Base-by-base conservation (phyloP, 306 rosid species). In the Datisca glomerata region DNA sequence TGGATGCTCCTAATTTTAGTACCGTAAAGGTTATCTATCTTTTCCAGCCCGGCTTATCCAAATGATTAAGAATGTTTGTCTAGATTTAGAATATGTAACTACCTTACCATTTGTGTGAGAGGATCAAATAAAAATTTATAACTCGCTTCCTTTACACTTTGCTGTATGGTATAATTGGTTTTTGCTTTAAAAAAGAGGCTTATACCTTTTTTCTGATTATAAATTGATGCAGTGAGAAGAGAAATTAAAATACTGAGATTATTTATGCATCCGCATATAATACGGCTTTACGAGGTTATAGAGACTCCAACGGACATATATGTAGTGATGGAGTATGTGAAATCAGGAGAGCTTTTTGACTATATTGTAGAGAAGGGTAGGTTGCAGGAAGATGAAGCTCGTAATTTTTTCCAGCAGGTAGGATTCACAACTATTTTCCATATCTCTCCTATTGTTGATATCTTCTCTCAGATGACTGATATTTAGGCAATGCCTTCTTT, bases 361-460 rank as follows among this genome's bases (percentile, higher is more conserved):
- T 89, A 89, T 66, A 77, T 89, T 38, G 95, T 84, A 33, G 93
- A 77, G 60, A 89, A 84, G 76, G 95, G 98, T 47, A 72, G 93
- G 73, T 54, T 89, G 73, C 95, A 80, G 57, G 98, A 89, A 68
- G 95, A 89, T 54, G 98, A 89, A 66, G 98, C 93, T 31, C 98
- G 95, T 33, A 81, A 67, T 52, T 80, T 89, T 55, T 89, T 89
- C 57, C 98, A 89, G 71, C 98, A 89, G 95, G 98, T 84, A 39
- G 20, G 56, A 36, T 53, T 41, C 39, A 41, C 16, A 32, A 10
- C 41, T 47, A 36, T 46, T 12, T 54, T 32, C 29, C 33, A 35
- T 10, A 10, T 64, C 41, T 55, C 18, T 35, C 32, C 8, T 57
- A 41, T 24, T 35, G 31, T 31, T 63, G 22, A 16, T 43, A 29